Conservation (phyloP, 192 early-diverging fungal genomes). For the Linnemannia schmuckeri region DNA sequence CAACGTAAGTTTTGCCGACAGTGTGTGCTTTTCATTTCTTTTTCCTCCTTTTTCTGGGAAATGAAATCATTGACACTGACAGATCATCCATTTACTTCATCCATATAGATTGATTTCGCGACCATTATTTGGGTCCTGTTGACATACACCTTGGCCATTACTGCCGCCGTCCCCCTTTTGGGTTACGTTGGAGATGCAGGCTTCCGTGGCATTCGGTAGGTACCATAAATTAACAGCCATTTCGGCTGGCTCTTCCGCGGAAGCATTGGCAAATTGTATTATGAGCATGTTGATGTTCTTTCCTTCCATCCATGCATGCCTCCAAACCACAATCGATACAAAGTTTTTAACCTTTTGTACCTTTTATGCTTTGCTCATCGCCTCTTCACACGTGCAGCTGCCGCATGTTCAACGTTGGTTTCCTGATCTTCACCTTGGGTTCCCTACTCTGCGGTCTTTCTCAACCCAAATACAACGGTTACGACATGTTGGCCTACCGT, state of each 20-base stretch:
- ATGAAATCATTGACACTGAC: not conserved
- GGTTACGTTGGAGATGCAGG: conserved; percentile 50
- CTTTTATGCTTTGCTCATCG: conserved; percentile 6
- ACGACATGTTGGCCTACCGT: conserved; percentile 50
- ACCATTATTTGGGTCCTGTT: conserved; percentile 53
- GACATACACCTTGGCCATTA: conserved; percentile 54
- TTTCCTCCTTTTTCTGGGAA: not conserved
- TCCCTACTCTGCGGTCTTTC: conserved; percentile 49
- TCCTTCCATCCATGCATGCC: not conserved
- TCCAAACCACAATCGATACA: not conserved
- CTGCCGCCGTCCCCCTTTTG: conserved; percentile 35
- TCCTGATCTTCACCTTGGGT: conserved; percentile 51
- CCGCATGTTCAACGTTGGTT: conserved; percentile 53
- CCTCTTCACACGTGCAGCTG: conserved; percentile 21
- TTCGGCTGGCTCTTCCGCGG: conserved; percentile 8
- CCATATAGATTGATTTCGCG: conserved; percentile 35
- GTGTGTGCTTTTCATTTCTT: not conserved
- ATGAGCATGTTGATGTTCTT: not conserved
- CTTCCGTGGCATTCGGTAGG: conserved; percentile 46
- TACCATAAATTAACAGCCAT: not conserved
- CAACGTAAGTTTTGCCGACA: conserved; percentile 18
- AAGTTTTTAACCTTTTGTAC: not conserved
- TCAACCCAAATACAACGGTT: conserved; percentile 40
- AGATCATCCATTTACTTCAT: not conserved
- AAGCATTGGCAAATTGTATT: not conserved